Conservation (phyloP, 2,329 filamentous ascomycete genomes). For the Penicillium paneum region DNA sequence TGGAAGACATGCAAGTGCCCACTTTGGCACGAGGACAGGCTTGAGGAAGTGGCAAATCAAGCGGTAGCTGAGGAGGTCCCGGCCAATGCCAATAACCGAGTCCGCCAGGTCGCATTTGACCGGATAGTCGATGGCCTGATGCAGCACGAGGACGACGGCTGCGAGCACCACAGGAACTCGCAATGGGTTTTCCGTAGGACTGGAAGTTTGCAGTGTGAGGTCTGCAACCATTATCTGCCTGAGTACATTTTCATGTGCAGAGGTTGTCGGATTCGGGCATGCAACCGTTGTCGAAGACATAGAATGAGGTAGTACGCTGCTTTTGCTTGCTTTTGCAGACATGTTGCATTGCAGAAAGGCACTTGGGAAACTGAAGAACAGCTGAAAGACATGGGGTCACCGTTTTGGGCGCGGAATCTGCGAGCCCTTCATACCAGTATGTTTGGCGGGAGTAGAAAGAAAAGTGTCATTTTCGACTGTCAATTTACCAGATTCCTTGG, state of each 20-base stretch:
- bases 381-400: neutral
- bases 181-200: slow-evolving; percentile 8
- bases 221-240: neutral
- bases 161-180: slow-evolving; percentile 9
- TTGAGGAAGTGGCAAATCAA: slow-evolving; percentile 2
- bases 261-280: slow-evolving; percentile 11
- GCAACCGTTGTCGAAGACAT: slow-evolving; percentile 1
- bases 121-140: slow-evolving; percentile 3
- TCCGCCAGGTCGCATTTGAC: slow-evolving; percentile 4
- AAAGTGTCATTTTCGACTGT: neutral
- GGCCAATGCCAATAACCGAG: neutral
- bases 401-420: neutral
- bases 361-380: neutral
- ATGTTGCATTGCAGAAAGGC: neutral
- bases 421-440: neutral
- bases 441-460: neutral
- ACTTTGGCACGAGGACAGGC: slow-evolving; percentile 10
- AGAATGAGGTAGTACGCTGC: neutral
- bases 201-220: neutral
- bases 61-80: slow-evolving; percentile 9
- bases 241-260: slow-evolving; percentile 13
- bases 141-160: slow-evolving; percentile 6
- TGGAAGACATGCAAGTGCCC: slow-evolving; percentile 13
- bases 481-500: neutral
- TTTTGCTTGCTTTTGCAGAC: neutral